Conservation (phyloP, 2,329 filamentous ascomycete genomes). For the Diplocarpon mali region DNA sequence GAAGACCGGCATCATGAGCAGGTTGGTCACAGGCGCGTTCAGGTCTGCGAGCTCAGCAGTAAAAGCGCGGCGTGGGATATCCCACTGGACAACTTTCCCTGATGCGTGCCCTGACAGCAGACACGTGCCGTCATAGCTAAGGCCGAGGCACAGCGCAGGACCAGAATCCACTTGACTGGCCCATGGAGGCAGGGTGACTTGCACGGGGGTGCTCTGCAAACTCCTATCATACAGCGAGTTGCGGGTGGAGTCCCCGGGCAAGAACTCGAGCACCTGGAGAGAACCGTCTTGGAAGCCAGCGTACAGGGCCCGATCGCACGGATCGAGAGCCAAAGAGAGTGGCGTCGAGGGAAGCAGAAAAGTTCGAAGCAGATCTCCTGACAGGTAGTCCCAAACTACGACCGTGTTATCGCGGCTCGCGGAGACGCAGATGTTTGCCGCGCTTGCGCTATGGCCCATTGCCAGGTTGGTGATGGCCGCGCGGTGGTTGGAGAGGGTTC, state of each 20-base stretch:
- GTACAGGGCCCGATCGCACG: conserved; percentile 73
- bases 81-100: conserved; percentile 74
- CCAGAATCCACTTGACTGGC: conserved; percentile 35
- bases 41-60: conserved; percentile 33
- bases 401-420: conserved; percentile 78
- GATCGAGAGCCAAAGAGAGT: conserved; percentile 64
- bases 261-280: conserved; percentile 69
- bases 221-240: conserved; percentile 32
- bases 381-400: conserved; percentile 86
- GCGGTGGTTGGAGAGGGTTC: conserved; percentile 68
- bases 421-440: conserved; percentile 75
- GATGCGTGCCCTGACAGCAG: conserved; percentile 72
- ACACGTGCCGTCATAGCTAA: conserved; percentile 74
- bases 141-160: conserved; percentile 52
- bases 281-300: conserved; percentile 71
- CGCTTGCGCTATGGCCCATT: conserved; percentile 55
- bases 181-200: conserved; percentile 40
- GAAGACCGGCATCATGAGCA: conserved; percentile 59
- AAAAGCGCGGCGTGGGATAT: conserved; percentile 38
- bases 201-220: conserved; percentile 46
- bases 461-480: conserved; percentile 57
- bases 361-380: conserved; percentile 65
- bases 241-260: conserved; percentile 36
- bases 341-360: conserved; percentile 68
- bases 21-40: conserved; percentile 72